phyloP scores from a whole-genome alignment of 768 basidiomycete species.

The Hygrocybe coccinea region DNA sequence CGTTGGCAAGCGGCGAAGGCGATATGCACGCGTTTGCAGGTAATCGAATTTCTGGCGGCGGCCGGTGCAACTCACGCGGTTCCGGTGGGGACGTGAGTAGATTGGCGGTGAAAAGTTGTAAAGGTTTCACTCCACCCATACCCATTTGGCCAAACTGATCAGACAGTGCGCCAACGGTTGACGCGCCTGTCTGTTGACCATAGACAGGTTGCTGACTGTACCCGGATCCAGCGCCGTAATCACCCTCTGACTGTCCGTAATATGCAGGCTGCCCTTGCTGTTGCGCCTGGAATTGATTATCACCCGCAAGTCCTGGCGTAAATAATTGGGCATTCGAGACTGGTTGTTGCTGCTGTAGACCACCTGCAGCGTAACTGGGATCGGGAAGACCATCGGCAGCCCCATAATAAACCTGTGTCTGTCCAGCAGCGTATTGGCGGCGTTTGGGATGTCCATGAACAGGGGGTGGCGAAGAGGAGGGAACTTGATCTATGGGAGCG shows the following conservation, averaged over 20 bases:
- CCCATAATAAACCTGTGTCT: constrained; percentile 85
- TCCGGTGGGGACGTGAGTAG: constrained; percentile 90
- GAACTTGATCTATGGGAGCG: constrained; percentile 35
- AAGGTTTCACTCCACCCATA: constrained; percentile 69
- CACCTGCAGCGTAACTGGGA: constrained; percentile 38
- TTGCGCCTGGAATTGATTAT: constrained; percentile 64
- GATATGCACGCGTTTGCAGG: constrained; percentile 82
- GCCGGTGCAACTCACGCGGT: constrained; percentile 71
- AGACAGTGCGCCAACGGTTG: constrained; percentile 55
- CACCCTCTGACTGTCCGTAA: constrained; percentile 38
- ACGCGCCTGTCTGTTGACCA: constrained; percentile 37
- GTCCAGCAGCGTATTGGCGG: constrained; percentile 91
- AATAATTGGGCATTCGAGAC: constrained; percentile 58
- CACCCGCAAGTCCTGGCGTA: constrained; percentile 74
- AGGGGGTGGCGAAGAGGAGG: constrained; percentile 42
- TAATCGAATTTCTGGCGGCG: constrained; percentile 85
- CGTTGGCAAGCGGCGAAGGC: constrained; percentile 72
- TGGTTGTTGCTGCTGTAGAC: constrained; percentile 38
- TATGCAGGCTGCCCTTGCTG: constrained; percentile 39
- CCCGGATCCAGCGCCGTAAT: constrained; percentile 29
- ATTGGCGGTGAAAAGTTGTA: constrained; percentile 82
- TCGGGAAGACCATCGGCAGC: constrained; percentile 41
- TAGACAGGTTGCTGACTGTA: constrained; percentile 31
- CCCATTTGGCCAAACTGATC: constrained; percentile 91
- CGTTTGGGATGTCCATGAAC: constrained; percentile 55